Evolutionary conservation across 2,329 filamentous ascomycete species (phyloP), one percentile per base, ranked within the genome.

Genomic region (Neobulgaria alba): DNA sequence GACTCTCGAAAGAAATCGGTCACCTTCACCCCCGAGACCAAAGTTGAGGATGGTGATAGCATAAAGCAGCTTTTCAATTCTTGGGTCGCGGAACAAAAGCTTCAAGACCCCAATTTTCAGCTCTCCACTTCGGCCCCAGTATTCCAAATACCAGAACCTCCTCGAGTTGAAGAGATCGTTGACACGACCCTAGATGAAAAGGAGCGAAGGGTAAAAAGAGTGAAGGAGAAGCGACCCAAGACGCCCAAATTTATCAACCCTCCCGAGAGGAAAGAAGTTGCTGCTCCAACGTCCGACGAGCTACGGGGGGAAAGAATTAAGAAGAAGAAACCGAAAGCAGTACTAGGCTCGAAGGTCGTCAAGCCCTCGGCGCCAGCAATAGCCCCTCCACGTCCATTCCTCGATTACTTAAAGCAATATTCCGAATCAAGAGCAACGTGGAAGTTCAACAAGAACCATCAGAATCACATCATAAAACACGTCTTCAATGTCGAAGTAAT

Each of bases 371-470:
- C 43, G 19, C 47, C 47, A 37, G 21, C 31, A 8, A 29, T 38
- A 3, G 20, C 36, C 18, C 56, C 62, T 37, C 63, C 79, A 41
- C 71, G 75, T 34, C 73, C 80, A 10, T 81, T 87, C 43, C 69
- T 93, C 12, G 71, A 76, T 39, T 95, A 95, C 60, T 73, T 95
- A 33, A 71, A 71, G 34, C 77, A 81, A 58, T 95, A 88, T 72
- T 72, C 85, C 63, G 73, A 72, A 41, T 73, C 79, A 46, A 79
- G 79, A 43, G 67, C 72, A 8, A 70, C 69, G 52, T 96, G 90
- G 90, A 95, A 95, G 63, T 96, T 95, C 69, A 94, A 93, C 68
- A 95, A 95, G 67, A 89, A 87, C 53, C 79, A 87, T 58, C 89
- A 95, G 63, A 85, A 81, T 39, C 77, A 85, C 52, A 69, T 95